Conservation (phyloP, 495 filamentous ascomycete species). For the Penicillium paradoxum region DNA sequence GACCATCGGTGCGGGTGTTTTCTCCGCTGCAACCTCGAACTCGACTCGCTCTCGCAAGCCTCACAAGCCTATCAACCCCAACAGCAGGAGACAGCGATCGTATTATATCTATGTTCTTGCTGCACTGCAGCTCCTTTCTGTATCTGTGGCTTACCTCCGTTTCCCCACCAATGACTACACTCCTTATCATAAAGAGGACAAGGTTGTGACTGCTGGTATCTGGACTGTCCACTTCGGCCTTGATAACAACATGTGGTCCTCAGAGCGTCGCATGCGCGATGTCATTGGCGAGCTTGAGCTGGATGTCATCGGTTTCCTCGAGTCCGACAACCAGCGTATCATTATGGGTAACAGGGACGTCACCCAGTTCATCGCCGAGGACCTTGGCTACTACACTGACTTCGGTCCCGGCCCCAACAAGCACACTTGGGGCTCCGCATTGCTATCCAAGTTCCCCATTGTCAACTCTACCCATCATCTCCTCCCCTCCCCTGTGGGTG, state of each 20-base stretch:
- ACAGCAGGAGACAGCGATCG: conserved; percentile 50
- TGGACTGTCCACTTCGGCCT: conserved; percentile 99
- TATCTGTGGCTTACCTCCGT: conserved; percentile 80
- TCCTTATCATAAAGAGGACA: conserved; percentile 83
- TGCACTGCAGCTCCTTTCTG: conserved; percentile 69
- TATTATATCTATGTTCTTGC: conserved; percentile 74
- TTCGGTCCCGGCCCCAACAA: conserved; percentile 98
- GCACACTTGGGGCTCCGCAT: conserved; percentile 93
- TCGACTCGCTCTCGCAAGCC: conserved; percentile 34
- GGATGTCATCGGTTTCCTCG: conserved; percentile 90
- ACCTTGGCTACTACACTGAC: conserved; percentile 97
- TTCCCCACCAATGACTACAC: conserved; percentile 91
- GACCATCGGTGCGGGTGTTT: conserved; percentile 78
- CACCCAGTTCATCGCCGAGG: conserved; percentile 92
- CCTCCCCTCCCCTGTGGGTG: conserved; percentile 86
- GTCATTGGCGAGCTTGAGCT: conserved; percentile 89
- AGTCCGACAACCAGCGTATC: conserved; percentile 92
- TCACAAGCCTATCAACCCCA: conserved; percentile 47
- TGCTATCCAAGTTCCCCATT: conserved; percentile 97
- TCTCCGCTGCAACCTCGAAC: conserved; percentile 59
- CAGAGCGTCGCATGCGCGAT: conserved; percentile 88
- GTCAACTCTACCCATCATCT: conserved; percentile 95
- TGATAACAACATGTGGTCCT: conserved; percentile 99
- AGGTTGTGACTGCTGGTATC: conserved; percentile 85
- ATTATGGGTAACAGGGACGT: conserved; percentile 99